These are phyloP conservation scores for Tripterygium wilfordii DNA, from an alignment of 177 flowering plant genomes.

Conservation along the genomic window DNA sequence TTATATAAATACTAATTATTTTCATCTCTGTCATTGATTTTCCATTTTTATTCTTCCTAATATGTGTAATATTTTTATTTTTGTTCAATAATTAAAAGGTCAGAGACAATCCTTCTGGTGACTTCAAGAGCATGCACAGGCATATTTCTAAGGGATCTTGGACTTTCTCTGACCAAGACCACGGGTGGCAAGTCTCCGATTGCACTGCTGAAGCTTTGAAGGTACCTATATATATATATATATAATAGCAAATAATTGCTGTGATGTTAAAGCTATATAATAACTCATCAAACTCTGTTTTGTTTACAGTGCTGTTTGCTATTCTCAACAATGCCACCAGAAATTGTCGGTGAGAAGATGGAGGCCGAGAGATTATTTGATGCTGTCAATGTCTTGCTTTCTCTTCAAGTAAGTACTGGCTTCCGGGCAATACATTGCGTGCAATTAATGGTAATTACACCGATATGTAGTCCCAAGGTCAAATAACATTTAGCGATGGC, in stretches of 20 bases:
- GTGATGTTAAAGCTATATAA: too few relatives aligned
- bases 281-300: not conserved
- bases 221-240: too few relatives aligned
- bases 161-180: conserved; percentile 59
- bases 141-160: conserved; percentile 56
- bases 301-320: conserved; percentile 32
- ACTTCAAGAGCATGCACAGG: conserved; percentile 43
- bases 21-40: too few relatives aligned
- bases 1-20: too few relatives aligned
- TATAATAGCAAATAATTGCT: too few relatives aligned
- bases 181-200: conserved; percentile 57
- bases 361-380: conserved; percentile 23
- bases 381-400: conserved; percentile 27
- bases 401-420: conserved; percentile 31
- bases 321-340: conserved; percentile 26
- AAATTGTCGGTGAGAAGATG: conserved; percentile 28
- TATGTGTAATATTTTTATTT: not conserved
- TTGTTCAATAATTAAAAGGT: conserved; percentile 16
- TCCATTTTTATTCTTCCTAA: too few relatives aligned
- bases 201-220: conserved; percentile 58
- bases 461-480: too few relatives aligned
- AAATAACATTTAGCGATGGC: too few relatives aligned
- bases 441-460: too few relatives aligned
- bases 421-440: too few relatives aligned
- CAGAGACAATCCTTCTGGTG: conserved; percentile 50